Evolutionary conservation across 2,329 filamentous ascomycete genomes (phyloP).

Genomic region (Epichloe hybrida): DNA sequence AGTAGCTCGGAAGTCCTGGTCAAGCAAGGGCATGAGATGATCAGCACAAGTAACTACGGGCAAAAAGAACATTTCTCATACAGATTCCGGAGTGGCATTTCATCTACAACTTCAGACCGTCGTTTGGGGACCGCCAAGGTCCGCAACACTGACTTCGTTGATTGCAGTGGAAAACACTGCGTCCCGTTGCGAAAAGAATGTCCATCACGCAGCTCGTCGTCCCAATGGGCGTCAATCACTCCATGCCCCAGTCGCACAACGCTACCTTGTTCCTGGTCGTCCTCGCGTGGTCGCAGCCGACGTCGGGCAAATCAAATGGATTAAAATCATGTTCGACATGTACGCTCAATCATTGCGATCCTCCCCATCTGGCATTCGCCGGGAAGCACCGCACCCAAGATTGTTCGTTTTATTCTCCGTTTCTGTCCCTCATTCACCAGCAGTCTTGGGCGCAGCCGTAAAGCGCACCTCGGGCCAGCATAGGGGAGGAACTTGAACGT

Average conservation of each 20-base stretch:
- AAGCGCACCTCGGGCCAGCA: slow-evolving; percentile 34
- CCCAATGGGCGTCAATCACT: too few species aligned
- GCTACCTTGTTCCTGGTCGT: too few species aligned
- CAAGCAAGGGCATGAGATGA: neutral
- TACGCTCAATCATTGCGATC: slow-evolving; percentile 49
- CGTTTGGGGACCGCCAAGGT: too few species aligned
- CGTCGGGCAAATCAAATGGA: neutral
- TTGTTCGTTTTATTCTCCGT: slow-evolving; percentile 43
- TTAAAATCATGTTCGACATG: slow-evolving; percentile 19
- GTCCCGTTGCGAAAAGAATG: too few species aligned
- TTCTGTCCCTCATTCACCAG: slow-evolving; percentile 30
- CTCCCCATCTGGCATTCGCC: slow-evolving; percentile 31
- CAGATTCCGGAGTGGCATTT: too few species aligned
- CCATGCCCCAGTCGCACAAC: too few species aligned
- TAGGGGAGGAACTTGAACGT: slow-evolving; percentile 27
- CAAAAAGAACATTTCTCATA: too few species aligned
- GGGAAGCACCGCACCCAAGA: slow-evolving; percentile 47
- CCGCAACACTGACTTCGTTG: too few species aligned
- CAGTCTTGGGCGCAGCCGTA: slow-evolving; percentile 31
- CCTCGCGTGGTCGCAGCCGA: neutral
- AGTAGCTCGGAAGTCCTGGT: neutral
- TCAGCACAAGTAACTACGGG: neutral
- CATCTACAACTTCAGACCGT: too few species aligned
- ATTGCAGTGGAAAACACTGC: too few species aligned
- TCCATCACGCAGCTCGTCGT: too few species aligned